Percentiles rank a stretch among this genome's conserved stretches.
These are phyloP conservation scores for Trypanosoma boissoni DNA, from an alignment of 208 protist species.

Conservation along the genomic window DNA sequence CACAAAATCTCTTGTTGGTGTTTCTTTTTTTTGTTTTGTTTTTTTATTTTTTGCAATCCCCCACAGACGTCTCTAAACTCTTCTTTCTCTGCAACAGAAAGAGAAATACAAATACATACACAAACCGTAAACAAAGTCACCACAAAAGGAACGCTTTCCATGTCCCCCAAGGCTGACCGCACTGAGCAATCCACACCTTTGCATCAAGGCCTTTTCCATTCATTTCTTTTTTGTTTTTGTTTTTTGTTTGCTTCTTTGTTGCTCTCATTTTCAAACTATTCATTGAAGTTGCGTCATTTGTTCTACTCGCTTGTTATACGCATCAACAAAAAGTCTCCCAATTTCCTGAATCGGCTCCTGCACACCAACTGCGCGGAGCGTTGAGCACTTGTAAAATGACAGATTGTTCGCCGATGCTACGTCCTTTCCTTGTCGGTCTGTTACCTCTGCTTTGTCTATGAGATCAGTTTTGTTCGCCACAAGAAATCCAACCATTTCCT, in stretches of 20 bases:
- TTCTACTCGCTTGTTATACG: constrained; percentile 65
- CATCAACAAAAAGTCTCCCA: constrained; percentile 54
- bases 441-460: constrained; percentile 82
- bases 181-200: neutral
- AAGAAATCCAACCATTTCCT: constrained; percentile 70
- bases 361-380: constrained; percentile 75
- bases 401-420: constrained; percentile 72
- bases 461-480: constrained; percentile 91
- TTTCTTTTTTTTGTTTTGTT: too few species aligned
- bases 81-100: too few species aligned
- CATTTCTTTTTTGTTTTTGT: neutral
- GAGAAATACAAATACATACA: too few species aligned
- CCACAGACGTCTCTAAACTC: too few species aligned
- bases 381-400: constrained; percentile 85
- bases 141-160: too few species aligned
- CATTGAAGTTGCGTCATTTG: constrained; percentile 28
- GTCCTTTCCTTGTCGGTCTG: constrained; percentile 78
- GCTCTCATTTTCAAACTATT: too few species aligned
- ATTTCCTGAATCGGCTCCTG: constrained; percentile 82
- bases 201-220: neutral
- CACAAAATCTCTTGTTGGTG: too few species aligned
- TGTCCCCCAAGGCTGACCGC: neutral
- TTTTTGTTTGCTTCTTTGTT: constrained; percentile 4
- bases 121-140: too few species aligned
- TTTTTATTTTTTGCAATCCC: too few species aligned